Percentiles rank a stretch among this genome's conserved stretches.
These are phyloP conservation scores for Pythium utonaiense DNA, from an alignment of 352 stramenopile genomes.

Conservation along the genomic window DNA sequence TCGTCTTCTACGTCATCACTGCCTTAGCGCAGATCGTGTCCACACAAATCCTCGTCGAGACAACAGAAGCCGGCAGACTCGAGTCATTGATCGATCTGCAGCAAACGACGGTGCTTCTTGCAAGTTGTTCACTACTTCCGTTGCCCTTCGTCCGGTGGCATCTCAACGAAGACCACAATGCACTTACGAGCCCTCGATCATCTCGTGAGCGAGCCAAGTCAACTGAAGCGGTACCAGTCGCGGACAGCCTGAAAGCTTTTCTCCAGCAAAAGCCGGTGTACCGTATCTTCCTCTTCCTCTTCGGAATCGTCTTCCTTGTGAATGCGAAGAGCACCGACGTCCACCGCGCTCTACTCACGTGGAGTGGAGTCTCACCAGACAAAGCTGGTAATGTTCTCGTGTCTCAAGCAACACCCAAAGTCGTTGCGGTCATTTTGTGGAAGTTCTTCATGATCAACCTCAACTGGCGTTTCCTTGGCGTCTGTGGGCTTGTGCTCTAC, in stretches of 20 bases:
- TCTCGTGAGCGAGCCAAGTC: too few species aligned
- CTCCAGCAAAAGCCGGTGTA: conserved; percentile 17
- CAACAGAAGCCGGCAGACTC: neutral
- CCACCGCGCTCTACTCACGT: neutral
- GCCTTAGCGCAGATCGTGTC: too few species aligned
- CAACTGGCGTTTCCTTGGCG: conserved; percentile 37
- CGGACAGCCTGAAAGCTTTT: too few species aligned
- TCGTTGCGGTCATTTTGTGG: conserved; percentile 37
- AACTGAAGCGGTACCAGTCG: too few species aligned
- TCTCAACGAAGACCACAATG: neutral
- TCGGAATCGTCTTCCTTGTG: conserved; percentile 8
- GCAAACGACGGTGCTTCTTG: neutral
- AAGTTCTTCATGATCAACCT: conserved; percentile 35
- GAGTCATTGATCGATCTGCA: neutral
- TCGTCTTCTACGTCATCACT: conserved; percentile 50
- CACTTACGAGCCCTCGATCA: neutral
- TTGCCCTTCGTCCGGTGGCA: conserved; percentile 1
- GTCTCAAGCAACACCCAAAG: conserved; percentile 13
- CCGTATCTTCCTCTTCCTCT: conserved; percentile 17
- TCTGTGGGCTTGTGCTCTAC: conserved; percentile 27
- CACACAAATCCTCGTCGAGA: too few species aligned
- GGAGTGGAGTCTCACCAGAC: conserved; percentile 7
- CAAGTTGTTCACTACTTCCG: neutral
- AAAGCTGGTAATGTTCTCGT: conserved; percentile 14
- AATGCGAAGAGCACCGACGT: conserved; percentile 5